Evolutionary conservation across 805 yeast genomes (phyloP).

Genomic region (Lachancea sp.): DNA sequence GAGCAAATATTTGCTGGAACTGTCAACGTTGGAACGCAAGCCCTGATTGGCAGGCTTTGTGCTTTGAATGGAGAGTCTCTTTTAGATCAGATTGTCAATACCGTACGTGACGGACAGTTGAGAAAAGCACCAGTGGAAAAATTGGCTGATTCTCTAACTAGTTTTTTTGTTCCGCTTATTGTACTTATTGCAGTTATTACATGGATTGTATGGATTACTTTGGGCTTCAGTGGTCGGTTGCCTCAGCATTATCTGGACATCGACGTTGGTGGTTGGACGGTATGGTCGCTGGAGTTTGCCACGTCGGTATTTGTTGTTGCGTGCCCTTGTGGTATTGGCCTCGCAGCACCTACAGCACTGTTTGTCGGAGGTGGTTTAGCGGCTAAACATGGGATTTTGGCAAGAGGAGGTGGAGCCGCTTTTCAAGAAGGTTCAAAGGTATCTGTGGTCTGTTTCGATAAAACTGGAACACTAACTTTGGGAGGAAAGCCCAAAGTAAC

Average conservation of each 20-base stretch:
- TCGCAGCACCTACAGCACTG: conserved; percentile 80
- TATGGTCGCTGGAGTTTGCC: conserved; percentile 73
- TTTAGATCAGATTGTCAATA: conserved; percentile 60
- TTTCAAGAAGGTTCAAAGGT: conserved; percentile 68
- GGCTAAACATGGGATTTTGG: conserved; percentile 68
- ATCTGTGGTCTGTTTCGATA: conserved; percentile 65
- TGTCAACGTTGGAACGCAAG: conserved; percentile 50
- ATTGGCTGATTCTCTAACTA: conserved; percentile 60
- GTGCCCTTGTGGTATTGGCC: conserved; percentile 80
- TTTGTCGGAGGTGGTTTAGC: conserved; percentile 77
- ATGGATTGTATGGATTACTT: conserved; percentile 62
- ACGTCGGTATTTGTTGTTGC: conserved; percentile 78
- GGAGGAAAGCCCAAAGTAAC: conserved; percentile 56
- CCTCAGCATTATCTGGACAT: conserved; percentile 53
- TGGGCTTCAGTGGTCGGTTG: conserved; percentile 48
- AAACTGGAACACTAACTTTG: conserved; percentile 68
- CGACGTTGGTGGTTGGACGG: conserved; percentile 66
- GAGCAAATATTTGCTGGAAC: conserved; percentile 73
- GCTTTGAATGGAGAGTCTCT: conserved; percentile 59
- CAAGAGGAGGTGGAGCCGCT: conserved; percentile 77
- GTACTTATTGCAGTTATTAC: conserved; percentile 52
- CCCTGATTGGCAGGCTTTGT: conserved; percentile 49
- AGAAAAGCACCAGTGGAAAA: conserved; percentile 69
- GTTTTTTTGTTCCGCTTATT: conserved; percentile 68
- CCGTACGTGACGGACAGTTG: conserved; percentile 69